These are phyloP conservation scores for Monoraphidium neglectum DNA, from an alignment of 139 green algal genomes.

Conservation along the genomic window DNA sequence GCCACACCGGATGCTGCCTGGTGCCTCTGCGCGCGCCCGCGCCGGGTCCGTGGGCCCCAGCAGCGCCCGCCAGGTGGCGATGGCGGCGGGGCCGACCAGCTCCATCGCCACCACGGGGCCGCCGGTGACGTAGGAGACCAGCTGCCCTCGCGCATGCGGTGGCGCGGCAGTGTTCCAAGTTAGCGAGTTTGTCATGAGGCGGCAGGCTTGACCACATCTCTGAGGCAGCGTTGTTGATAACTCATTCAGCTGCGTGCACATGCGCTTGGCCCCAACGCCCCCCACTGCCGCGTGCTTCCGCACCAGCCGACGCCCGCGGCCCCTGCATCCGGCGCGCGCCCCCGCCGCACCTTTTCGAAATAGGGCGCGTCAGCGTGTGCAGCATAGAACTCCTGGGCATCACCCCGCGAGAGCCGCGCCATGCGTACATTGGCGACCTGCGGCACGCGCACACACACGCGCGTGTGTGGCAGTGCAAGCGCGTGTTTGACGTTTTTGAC, in stretches of 20 bases:
- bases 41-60: conserved; percentile 48
- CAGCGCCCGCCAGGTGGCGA: conserved; percentile 26
- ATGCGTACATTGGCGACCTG: conserved; percentile 52
- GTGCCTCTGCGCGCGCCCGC: not conserved
- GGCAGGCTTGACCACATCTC: not conserved
- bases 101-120: not conserved
- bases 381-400: conserved; percentile 74
- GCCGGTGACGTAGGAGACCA: too few species aligned
- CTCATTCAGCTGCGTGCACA: conserved; percentile 61
- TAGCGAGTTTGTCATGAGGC: not conserved
- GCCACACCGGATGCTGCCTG: conserved; percentile 1
- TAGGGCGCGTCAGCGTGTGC: conserved; percentile 72
- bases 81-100: not conserved
- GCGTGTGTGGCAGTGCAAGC: not conserved
- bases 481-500: not conserved
- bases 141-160: too few species aligned
- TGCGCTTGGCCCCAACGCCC: conserved; percentile 55
- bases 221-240: not conserved
- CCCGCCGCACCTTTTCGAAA: conserved; percentile 65
- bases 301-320: conserved; percentile 66
- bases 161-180: too few species aligned
- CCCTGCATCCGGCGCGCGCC: conserved; percentile 77
- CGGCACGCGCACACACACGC: conserved; percentile 64
- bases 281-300: conserved; percentile 74
- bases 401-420: conserved; percentile 21